Conservation (phyloP, 1,284 basidiomycete genomes). For the Clitocybe nebularis region DNA sequence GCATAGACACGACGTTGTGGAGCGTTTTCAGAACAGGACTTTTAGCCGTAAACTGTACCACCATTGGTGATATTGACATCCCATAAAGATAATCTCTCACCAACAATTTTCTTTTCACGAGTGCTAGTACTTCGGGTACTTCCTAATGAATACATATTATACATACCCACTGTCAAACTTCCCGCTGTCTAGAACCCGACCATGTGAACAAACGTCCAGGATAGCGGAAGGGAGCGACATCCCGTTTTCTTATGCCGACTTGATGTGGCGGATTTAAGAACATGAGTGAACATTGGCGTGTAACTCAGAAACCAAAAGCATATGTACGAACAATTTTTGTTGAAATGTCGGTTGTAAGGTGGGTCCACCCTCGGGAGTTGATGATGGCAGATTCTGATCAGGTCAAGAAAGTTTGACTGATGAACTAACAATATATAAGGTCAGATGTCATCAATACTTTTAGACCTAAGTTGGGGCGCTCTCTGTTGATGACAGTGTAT, state of each 20-base stretch:
- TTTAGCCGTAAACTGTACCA: conserved; percentile 6
- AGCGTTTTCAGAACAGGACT: conserved; percentile 9
- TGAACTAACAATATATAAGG: too few relatives aligned
- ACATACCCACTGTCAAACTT: not conserved
- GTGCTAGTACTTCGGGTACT: not conserved
- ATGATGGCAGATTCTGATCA: too few relatives aligned
- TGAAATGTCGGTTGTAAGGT: too few relatives aligned
- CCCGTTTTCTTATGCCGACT: too few relatives aligned
- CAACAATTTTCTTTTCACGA: not conserved
- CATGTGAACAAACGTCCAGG: too few relatives aligned
- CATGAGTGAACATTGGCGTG: conserved; percentile 4
- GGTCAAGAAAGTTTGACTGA: conserved; percentile 1
- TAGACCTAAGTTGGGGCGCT: too few relatives aligned
- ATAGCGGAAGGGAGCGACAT: too few relatives aligned
- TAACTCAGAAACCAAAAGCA: conserved; percentile 2
- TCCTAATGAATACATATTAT: not conserved
- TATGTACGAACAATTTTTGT: too few relatives aligned
- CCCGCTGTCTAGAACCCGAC: too few relatives aligned
- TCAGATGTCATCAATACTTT: too few relatives aligned
- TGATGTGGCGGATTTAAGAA: conserved; percentile 9
- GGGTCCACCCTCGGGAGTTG: too few relatives aligned
- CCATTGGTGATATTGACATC: not conserved
- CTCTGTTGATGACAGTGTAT: too few relatives aligned
- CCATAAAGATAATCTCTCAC: not conserved
- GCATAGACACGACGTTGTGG: conserved; percentile 26